Evolutionary conservation across 2,329 filamentous ascomycete genomes (phyloP).

Genomic region (Penicillium capsulatum): DNA sequence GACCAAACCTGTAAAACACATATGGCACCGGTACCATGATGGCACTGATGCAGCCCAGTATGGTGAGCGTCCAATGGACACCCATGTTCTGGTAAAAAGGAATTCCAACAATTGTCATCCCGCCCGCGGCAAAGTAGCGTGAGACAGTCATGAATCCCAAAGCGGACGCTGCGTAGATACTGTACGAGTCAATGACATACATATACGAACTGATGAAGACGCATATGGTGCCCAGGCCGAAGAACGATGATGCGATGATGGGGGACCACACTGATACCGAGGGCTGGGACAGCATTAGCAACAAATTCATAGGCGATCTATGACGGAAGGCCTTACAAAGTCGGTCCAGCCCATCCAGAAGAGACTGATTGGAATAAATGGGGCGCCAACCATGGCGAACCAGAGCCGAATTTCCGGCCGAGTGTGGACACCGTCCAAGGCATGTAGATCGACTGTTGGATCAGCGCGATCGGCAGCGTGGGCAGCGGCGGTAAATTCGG

Average conservation of each 20-base stretch:
- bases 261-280: slow-evolving; percentile 51
- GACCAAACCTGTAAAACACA: slow-evolving; percentile 23
- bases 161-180: slow-evolving; percentile 50
- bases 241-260: slow-evolving; percentile 49
- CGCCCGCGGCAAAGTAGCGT: slow-evolving; percentile 41
- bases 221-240: slow-evolving; percentile 50
- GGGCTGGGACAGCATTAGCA: too few species aligned
- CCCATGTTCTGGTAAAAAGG: slow-evolving; percentile 43
- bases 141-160: slow-evolving; percentile 44
- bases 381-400: slow-evolving; percentile 52
- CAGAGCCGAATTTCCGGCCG: slow-evolving; percentile 54
- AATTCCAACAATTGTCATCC: slow-evolving; percentile 35
- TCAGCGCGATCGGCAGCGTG: slow-evolving; percentile 5
- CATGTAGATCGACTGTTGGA: slow-evolving; percentile 8
- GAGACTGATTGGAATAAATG: slow-evolving; percentile 50
- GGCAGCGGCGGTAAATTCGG: slow-evolving; percentile 40
- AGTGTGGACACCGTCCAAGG: slow-evolving; percentile 16
- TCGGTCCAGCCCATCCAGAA: slow-evolving; percentile 60
- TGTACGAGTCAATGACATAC: slow-evolving; percentile 58
- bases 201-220: slow-evolving; percentile 52
- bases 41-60: slow-evolving; percentile 38
- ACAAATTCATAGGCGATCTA: too few species aligned
- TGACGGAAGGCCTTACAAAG: too few species aligned
- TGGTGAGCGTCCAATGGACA: slow-evolving; percentile 43
- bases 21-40: slow-evolving; percentile 45